These are phyloP conservation scores for Cylindricascospora bacillispora DNA, from an alignment of 1,139 yeast species.

Conservation along the genomic window DNA sequence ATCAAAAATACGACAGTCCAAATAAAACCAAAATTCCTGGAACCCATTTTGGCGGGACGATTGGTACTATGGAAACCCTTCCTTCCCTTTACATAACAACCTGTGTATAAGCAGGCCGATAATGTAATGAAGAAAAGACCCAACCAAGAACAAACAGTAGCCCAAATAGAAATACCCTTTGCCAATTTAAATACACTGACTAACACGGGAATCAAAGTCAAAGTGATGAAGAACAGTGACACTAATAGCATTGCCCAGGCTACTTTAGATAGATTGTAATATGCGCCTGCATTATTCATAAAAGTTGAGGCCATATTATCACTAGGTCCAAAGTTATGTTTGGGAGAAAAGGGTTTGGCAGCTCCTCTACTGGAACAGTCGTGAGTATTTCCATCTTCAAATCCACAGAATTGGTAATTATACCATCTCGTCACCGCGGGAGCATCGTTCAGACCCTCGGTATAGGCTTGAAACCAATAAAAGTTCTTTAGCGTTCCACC, in stretches of 20 bases:
- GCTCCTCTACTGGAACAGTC: constrained; percentile 15
- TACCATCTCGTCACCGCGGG: constrained; percentile 51
- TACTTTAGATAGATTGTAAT: constrained; percentile 51
- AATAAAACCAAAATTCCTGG: constrained; percentile 45
- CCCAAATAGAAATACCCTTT: constrained; percentile 26
- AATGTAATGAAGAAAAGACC: constrained; percentile 42
- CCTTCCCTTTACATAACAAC: constrained; percentile 51
- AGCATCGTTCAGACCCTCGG: constrained; percentile 42
- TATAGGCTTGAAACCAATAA: constrained; percentile 63
- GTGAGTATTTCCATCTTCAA: constrained; percentile 23
- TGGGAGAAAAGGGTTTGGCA: constrained; percentile 61
- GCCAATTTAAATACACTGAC: constrained; percentile 15
- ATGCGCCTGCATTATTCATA: constrained; percentile 33
- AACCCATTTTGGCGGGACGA: constrained; percentile 39
- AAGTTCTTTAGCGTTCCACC: constrained; percentile 39
- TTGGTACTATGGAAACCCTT: constrained; percentile 40
- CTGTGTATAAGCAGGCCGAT: constrained; percentile 54
- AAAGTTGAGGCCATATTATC: constrained; percentile 42
- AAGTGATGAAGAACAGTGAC: constrained; percentile 42
- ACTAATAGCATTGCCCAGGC: constrained; percentile 58
- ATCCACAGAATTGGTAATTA: constrained; percentile 51
- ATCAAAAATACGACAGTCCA: constrained; percentile 50
- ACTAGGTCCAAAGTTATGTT: constrained; percentile 49
- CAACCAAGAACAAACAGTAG: constrained; percentile 28
- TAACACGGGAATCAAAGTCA: constrained; percentile 31